Evolutionary conservation across 352 stramenopile species (phyloP), one percentile per base, ranked within the genome.

Genomic region (Vaucheria bursata): DNA sequence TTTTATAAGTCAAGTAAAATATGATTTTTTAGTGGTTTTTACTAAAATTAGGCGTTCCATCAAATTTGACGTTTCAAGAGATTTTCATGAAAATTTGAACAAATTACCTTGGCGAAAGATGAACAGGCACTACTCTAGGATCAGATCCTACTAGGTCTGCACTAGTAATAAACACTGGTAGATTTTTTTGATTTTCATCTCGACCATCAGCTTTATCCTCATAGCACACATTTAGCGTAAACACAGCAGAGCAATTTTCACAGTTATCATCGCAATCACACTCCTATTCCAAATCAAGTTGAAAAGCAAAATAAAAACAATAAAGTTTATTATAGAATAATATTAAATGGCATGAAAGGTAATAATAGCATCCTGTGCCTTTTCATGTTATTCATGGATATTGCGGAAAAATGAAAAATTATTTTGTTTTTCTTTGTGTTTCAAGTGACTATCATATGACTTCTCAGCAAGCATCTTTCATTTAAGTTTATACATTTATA

Each of bases 231-330:
- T 98, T 93, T 66, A 98, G 88, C 75, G 94, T 90, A 82, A 99
- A 97, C 85, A 97, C 92, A 34, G 97, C 94, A 66, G 90, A 95
- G 86, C 95, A 98, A 79, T 96, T 94, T 35, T 90, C 87, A 86
- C 95, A 99, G 86, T 96, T 89, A 83, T 97, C 93, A 76, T 97
- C 95, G 82, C 91, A 96, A 82, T 95, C 91, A 82, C 90, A 96
- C 77, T 86, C 78, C 78, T 83, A 38, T 45, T 45, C 45, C 12
- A 18, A 25, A 25, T n/a, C n/a, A n/a, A n/a, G n/a, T 69, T 69
- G 31, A 33, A 12, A 69, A 12, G 31, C 31, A 69, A 69, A 40
- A 18, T 18, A 18, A 12, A n/a, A 18, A 18, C 18, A 59, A 59
- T 59, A 59, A 59, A 18, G 18, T 18, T 59, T 59, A 59, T 59